Evolutionary conservation across 1,284 basidiomycete genomes (phyloP).

Genomic region (Fistulinella cinereoalba): DNA sequence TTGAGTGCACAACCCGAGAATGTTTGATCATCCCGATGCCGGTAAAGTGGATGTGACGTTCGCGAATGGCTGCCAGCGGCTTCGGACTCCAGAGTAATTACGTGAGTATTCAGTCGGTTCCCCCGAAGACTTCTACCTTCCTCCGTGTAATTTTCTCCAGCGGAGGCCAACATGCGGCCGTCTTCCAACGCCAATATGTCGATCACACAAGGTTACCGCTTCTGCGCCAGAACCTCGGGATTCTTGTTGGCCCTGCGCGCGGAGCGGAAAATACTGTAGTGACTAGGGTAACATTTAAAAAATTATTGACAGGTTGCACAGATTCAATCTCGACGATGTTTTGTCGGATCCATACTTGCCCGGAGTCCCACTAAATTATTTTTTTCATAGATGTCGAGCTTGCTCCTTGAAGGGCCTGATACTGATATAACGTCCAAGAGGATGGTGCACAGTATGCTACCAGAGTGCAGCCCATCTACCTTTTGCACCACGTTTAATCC

Average conservation of each 20-base stretch:
- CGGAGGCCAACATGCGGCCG: too few species aligned
- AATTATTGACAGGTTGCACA: constrained; percentile 7
- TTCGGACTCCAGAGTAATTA: constrained; percentile 7
- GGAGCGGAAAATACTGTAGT: constrained; percentile 1
- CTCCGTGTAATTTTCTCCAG: not conserved
- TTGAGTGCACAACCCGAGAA: not conserved
- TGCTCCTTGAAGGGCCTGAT: too few species aligned
- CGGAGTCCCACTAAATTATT: too few species aligned
- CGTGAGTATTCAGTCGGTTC: constrained; percentile 24
- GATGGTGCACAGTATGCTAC: too few species aligned
- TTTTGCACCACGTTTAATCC: not conserved
- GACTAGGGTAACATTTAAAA: constrained; percentile 6
- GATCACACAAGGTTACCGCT: too few species aligned
- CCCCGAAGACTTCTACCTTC: not conserved
- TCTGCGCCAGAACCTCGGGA: constrained; percentile 2
- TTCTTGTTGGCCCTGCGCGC: constrained; percentile 1
- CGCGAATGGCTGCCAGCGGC: too few species aligned
- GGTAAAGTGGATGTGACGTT: too few species aligned
- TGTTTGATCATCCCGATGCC: not conserved
- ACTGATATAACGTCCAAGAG: too few species aligned
- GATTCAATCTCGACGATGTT: constrained; percentile 2
- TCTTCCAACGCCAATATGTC: too few species aligned
- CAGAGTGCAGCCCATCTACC: too few species aligned
- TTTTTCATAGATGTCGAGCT: too few species aligned
- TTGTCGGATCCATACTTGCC: not conserved